A percentile compares a stretch with the other conserved stretches of the same genome.
Conservation (phyloP, 148 eudicot genomes). For the Pouteria glomerata region DNA sequence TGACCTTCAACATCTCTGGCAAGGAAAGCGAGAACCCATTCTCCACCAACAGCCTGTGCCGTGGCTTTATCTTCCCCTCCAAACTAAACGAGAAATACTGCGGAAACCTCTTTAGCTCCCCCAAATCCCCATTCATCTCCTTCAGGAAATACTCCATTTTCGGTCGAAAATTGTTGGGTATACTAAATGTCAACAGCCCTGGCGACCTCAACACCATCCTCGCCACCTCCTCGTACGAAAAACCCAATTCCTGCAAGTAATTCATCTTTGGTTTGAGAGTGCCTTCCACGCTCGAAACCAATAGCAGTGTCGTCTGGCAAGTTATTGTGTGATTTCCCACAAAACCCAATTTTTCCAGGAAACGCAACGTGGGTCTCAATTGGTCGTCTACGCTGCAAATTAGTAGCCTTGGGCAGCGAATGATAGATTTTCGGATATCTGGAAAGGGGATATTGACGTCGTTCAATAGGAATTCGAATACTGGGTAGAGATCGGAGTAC, state of each 20-base stretch:
- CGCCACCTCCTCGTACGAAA: conserved; percentile 42
- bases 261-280: not conserved
- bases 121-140: conserved; percentile 78
- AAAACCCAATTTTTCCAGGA: conserved; percentile 53
- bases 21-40: conserved; percentile 56
- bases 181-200: conserved; percentile 62
- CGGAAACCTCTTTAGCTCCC: conserved; percentile 69
- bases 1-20: conserved; percentile 68
- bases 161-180: conserved; percentile 61
- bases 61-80: conserved; percentile 70
- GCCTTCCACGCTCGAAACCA: conserved; percentile 2
- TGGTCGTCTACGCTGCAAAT: conserved; percentile 46
- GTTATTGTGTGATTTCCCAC: conserved; percentile 34
- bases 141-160: conserved; percentile 65
- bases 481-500: conserved; percentile 48
- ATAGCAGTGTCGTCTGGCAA: conserved; percentile 7
- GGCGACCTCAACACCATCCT: conserved; percentile 79
- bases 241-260: conserved; percentile 3
- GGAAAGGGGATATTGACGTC: conserved; percentile 42
- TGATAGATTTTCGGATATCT: conserved; percentile 38
- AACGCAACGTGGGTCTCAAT: conserved; percentile 59
- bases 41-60: conserved; percentile 52
- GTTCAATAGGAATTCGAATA: conserved; percentile 59
- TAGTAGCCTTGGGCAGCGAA: conserved; percentile 74
- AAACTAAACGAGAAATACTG: conserved; percentile 93